Percentiles rank a stretch among this genome's conserved stretches.
These are phyloP conservation scores for Tillandsia fasciculata DNA, from an alignment of 176 grass and related monocot species.

Conservation along the genomic window DNA sequence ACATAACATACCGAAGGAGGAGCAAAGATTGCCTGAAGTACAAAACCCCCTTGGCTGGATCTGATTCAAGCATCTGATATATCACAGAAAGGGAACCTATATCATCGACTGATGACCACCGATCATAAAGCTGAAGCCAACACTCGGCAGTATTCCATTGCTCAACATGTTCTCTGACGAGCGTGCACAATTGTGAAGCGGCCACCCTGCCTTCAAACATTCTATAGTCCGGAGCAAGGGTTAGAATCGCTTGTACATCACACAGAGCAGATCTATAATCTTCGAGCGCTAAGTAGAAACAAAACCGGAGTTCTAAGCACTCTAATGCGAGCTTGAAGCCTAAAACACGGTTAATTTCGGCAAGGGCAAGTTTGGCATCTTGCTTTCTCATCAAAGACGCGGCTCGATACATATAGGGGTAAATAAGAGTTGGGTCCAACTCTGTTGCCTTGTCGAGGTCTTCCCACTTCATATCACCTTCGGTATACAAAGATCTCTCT, in stretches of 20 bases:
- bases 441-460: slow-evolving; percentile 80
- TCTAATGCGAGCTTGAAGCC: slow-evolving; percentile 82
- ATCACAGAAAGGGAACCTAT: slow-evolving; percentile 86
- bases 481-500: slow-evolving; percentile 70
- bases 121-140: slow-evolving; percentile 85
- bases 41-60: slow-evolving; percentile 70
- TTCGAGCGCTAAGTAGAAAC: slow-evolving; percentile 65
- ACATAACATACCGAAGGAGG: slow-evolving; percentile 63
- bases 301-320: slow-evolving; percentile 76
- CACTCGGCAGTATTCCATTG: slow-evolving; percentile 86
- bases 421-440: slow-evolving; percentile 77
- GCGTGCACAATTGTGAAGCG: slow-evolving; percentile 63
- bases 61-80: slow-evolving; percentile 82
- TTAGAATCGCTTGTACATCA: slow-evolving; percentile 89
- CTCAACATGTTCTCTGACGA: slow-evolving; percentile 70
- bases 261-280: slow-evolving; percentile 69
- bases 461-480: slow-evolving; percentile 44
- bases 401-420: slow-evolving; percentile 88
- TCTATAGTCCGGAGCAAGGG: slow-evolving; percentile 56
- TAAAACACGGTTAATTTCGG: slow-evolving; percentile 70
- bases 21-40: slow-evolving; percentile 97
- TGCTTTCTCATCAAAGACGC: slow-evolving; percentile 76
- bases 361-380: slow-evolving; percentile 62
- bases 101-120: slow-evolving; percentile 89
- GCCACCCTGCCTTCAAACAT: slow-evolving; percentile 84